A percentile compares a stretch with the other conserved stretches of the same genome.
Conservation (phyloP, 495 filamentous ascomycete genomes). For the Penicillium egyptiacum region DNA sequence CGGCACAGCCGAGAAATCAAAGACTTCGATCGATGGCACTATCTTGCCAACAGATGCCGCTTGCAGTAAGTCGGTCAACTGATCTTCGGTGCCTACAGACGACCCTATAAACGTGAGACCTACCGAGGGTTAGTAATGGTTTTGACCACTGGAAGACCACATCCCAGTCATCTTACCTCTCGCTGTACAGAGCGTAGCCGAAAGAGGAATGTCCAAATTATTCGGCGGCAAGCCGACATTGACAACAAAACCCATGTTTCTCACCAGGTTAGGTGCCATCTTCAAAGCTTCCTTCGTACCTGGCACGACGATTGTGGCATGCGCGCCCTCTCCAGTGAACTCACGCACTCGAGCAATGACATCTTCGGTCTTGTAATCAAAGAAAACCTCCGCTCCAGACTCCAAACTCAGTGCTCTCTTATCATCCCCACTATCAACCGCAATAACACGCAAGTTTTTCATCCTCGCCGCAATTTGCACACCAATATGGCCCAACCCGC, state of each 20-base stretch:
- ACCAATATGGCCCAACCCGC: slow-evolving; percentile 39
- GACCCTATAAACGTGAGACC: slow-evolving; percentile 31
- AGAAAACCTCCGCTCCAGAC: slow-evolving; percentile 32
- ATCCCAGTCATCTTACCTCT: slow-evolving; percentile 22
- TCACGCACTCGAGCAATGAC: slow-evolving; percentile 26
- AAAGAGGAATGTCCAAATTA: slow-evolving; percentile 31
- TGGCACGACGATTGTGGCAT: slow-evolving; percentile 33
- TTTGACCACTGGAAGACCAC: neutral
- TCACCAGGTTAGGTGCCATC: slow-evolving; percentile 28
- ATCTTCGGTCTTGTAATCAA: slow-evolving; percentile 36
- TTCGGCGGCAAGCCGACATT: slow-evolving; percentile 32
- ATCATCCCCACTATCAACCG: slow-evolving; percentile 32
- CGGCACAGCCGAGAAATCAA: slow-evolving; percentile 24
- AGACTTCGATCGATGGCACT: slow-evolving; percentile 26
- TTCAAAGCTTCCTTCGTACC: slow-evolving; percentile 29
- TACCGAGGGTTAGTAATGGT: slow-evolving; percentile 5
- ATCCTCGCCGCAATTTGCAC: slow-evolving; percentile 36
- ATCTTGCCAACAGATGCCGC: slow-evolving; percentile 23
- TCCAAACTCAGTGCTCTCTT: slow-evolving; percentile 32
- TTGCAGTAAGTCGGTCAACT: slow-evolving; percentile 27
- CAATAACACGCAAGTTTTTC: slow-evolving; percentile 34
- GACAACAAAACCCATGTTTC: slow-evolving; percentile 32
- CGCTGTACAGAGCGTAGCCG: slow-evolving; percentile 30
- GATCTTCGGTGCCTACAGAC: slow-evolving; percentile 31
- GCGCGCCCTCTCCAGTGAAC: slow-evolving; percentile 34